Conservation (phyloP, 495 filamentous ascomycete species). For the Daldinia vernicosa region DNA sequence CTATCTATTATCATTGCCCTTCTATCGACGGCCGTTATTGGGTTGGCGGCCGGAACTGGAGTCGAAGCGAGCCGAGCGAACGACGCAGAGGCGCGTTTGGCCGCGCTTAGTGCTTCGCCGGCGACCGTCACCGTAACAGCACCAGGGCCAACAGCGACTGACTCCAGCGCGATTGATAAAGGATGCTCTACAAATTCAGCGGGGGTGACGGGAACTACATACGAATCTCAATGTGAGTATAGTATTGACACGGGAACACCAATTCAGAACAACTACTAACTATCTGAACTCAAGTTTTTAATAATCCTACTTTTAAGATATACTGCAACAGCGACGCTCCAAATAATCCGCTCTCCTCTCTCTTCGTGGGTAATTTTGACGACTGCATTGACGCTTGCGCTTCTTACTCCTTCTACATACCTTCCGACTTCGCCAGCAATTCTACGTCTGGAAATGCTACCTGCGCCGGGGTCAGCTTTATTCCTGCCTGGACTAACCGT, state of each 20-base stretch:
- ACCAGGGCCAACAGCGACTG: slow-evolving; percentile 22
- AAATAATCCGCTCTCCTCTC: slow-evolving; percentile 41
- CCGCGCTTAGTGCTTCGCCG: slow-evolving; percentile 34
- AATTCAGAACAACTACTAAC: slow-evolving; percentile 6
- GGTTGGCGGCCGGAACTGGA: slow-evolving; percentile 54
- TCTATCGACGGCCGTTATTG: slow-evolving; percentile 54
- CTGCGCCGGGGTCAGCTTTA: slow-evolving; percentile 54
- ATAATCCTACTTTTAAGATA: slow-evolving; percentile 46
- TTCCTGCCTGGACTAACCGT: slow-evolving; percentile 55
- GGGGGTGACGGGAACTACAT: slow-evolving; percentile 43
- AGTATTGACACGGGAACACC: not conserved
- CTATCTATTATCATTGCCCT: slow-evolving; percentile 53
- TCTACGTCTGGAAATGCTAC: slow-evolving; percentile 43
- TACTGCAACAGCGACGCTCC: slow-evolving; percentile 54
- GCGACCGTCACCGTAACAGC: slow-evolving; percentile 40
- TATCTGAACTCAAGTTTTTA: slow-evolving; percentile 43
- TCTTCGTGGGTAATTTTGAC: slow-evolving; percentile 54
- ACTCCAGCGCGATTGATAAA: slow-evolving; percentile 44
- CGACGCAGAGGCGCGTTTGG: slow-evolving; percentile 46
- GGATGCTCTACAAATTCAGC: slow-evolving; percentile 49
- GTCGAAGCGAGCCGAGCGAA: slow-evolving; percentile 53
- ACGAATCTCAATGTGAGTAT: slow-evolving; percentile 43
- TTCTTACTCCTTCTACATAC: slow-evolving; percentile 50
- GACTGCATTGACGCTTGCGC: slow-evolving; percentile 61
- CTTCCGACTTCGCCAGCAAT: slow-evolving; percentile 37